Base-by-base conservation (phyloP, 1,139 yeast species). In the Yamadazyma sp. region DNA sequence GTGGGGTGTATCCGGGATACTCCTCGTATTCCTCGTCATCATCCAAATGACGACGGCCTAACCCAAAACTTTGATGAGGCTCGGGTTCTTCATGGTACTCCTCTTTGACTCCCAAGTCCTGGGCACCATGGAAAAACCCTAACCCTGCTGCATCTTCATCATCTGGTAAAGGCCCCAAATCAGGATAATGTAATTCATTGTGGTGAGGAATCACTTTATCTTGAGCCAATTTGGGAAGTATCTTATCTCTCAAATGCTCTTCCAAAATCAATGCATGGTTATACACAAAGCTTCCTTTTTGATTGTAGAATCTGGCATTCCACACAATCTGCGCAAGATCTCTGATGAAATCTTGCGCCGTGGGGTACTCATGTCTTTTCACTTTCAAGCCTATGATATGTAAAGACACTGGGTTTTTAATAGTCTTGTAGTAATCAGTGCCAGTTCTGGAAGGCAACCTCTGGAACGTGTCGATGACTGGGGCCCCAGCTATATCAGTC, bases 241-340 rank as follows among this genome's bases (percentile, higher is more conserved):
- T 69, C 17, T 64, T 66, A 3, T 75, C 74, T 44, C 64, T 69
- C 37, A 89, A 61, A 58, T 67, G 85, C 34, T 73, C 64, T 54
- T 89, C 94, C 49, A 91, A 62, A 22, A 82, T 72, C 14, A 76
- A 69, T 0, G 97, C 96, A 51, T 85, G 87, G 28, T 72, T 69
- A 60, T 84, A 86, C 37, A 85, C 83, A 12, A 69, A 68, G 0
- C 91, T 80, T 12, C 75, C 81, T 47, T 79, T 81, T 43, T 81
- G 81, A 58, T 91, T 91, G 61, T 83, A 91, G 35, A 83, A 77
- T 46, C 88, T 77, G 2, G 97, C 97, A 58, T 91, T 91, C 89
- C 95, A 87, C 1, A 87, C 77, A 36, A 91, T 85, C 59, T 87
- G 92, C 0, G 84, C 88, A 45, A 91, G 59, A 58, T 89, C 97